Base-by-base conservation (phyloP, 2,329 filamentous ascomycete genomes). In the Ophiostoma montium region DNA sequence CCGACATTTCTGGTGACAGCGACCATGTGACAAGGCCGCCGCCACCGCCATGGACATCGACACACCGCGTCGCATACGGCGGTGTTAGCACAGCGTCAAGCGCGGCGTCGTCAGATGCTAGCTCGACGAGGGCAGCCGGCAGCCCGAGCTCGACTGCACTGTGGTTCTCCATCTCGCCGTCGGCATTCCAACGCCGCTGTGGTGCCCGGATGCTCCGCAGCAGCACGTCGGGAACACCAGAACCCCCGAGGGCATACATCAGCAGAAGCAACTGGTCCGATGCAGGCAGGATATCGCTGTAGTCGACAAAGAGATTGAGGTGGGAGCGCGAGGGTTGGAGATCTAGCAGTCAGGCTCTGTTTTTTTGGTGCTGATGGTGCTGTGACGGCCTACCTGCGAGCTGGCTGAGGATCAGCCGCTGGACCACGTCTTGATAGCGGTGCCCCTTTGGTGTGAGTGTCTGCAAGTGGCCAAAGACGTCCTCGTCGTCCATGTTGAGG, bases 401-500 rank as follows among this genome's bases (percentile, higher is more conserved):
- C 18, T 53, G 51, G 21, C 46, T 38, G 54, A 7, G 41, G 7
- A 63, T 53, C 1, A 63, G 50, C 3, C 51, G 50, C 30, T 58
- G 59, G 1, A 60, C 57, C 12, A 61, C 56, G 1, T 41, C 19
- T 1, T 48, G 51, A 12, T 60, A 55, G 15, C 55, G 39, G 2
- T 53, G 52, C 2, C 52, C 51, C 1, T 50, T 46, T 2, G 53
- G 47, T 0, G 54, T 55, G 0, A 64, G 36, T 0, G 51, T 55
- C 1, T 44, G 32, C 3, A 64, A 32, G 38, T 64, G 62, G 9
- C 47, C 50, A n/a, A 64, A 61, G 0, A 57, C 53, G 6, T 59
- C 57, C 5, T 59, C 59, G 12, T 64, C 62, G 7, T 64, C 62
- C 53, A 63, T 58, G 21, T 61, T 62, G 0, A 64, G 47, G 50